phyloP scores from a whole-genome alignment of 257 asterid genomes.

The Thymus mandschuricus region DNA sequence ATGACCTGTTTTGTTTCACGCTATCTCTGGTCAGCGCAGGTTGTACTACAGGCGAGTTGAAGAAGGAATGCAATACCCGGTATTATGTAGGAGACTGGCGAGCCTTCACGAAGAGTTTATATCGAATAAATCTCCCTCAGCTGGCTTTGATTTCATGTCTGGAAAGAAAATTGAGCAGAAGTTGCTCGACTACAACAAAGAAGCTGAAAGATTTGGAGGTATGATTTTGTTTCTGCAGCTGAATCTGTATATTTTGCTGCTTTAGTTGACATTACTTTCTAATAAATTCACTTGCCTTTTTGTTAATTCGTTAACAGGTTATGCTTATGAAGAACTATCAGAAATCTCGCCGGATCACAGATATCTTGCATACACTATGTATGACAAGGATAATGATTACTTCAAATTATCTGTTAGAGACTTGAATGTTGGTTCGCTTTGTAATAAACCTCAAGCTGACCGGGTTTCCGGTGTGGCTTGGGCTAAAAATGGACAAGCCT shows the following conservation, averaged over 20 bases:
- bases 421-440: constrained; percentile 79
- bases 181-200: constrained; percentile 90
- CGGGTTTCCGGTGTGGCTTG: constrained; percentile 88
- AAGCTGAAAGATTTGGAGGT: constrained; percentile 95
- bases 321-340: constrained; percentile 88
- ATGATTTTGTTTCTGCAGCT: constrained; percentile 4
- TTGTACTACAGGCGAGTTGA: constrained; percentile 85
- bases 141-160: constrained; percentile 89
- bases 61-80: constrained; percentile 91
- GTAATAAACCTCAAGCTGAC: constrained; percentile 77
- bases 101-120: constrained; percentile 80
- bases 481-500: constrained; percentile 86
- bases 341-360: constrained; percentile 96
- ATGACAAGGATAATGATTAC: constrained; percentile 80
- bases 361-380: constrained; percentile 94
- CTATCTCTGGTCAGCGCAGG: constrained; percentile 53
- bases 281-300: not conserved
- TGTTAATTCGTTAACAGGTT: constrained; percentile 49
- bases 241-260: not conserved
- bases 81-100: constrained; percentile 86
- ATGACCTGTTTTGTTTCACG: constrained; percentile 26
- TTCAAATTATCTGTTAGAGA: constrained; percentile 78
- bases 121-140: constrained; percentile 82
- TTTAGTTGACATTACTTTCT: constrained; percentile 17
- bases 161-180: constrained; percentile 92